These are phyloP conservation scores for Puya raimondii DNA, from an alignment of 176 grass and related monocot genomes.

Conservation along the genomic window DNA sequence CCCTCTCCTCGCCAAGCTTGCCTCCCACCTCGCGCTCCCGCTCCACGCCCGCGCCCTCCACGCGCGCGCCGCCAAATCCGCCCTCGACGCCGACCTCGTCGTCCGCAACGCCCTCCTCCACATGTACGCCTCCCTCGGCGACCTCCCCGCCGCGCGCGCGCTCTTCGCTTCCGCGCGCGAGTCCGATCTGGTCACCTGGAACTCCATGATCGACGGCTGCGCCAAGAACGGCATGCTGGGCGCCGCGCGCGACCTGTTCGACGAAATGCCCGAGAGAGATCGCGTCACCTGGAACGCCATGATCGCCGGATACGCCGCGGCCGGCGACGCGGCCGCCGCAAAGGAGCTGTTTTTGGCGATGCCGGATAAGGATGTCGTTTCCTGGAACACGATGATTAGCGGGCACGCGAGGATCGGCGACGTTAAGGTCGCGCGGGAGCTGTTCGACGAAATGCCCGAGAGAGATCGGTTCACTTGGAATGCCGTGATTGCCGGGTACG, in stretches of 20 bases:
- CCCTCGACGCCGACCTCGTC: conserved; percentile 14
- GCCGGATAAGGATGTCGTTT: background rate
- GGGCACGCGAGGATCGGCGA: conserved; percentile 33
- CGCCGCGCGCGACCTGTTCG: conserved; percentile 35
- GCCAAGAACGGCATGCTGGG: conserved; percentile 31
- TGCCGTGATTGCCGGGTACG: conserved; percentile 38
- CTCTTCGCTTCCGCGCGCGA: conserved; percentile 8
- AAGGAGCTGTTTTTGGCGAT: conserved; percentile 27
- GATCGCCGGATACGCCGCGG: conserved; percentile 23
- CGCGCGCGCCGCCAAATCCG: conserved; percentile 1
- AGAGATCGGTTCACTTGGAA: conserved; percentile 43
- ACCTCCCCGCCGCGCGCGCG: conserved; percentile 6
- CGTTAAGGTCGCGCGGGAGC: conserved; percentile 16
- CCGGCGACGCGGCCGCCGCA: conserved; percentile 32
- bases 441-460: conserved; percentile 39
- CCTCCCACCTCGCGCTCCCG: conserved; percentile 27
- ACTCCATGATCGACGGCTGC: conserved; percentile 42
- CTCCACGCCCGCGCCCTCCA: conserved; percentile 4
- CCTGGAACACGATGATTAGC: conserved; percentile 22
- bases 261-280: conserved; percentile 13
- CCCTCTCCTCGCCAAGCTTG: conserved; percentile 36
- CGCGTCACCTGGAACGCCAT: conserved; percentile 44
- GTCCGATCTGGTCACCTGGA: conserved; percentile 51
- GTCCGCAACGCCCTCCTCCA: conserved; percentile 16
- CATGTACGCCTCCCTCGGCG: conserved; percentile 21